Conservation (phyloP, 495 filamentous ascomycete genomes). For the Bryoglossum gracile region DNA sequence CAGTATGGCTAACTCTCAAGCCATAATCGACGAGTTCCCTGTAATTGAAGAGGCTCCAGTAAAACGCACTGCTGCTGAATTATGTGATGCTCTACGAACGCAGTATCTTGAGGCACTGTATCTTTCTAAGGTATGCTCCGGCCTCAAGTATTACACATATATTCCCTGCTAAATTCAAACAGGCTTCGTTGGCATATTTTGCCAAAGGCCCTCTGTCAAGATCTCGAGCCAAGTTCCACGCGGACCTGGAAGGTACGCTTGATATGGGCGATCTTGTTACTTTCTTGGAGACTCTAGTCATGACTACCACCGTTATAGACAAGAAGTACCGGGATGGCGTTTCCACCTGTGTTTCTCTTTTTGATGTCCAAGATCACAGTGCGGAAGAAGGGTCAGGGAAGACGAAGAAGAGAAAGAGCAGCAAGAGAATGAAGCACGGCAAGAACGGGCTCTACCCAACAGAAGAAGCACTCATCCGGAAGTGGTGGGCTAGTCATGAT, state of each 20-base stretch:
- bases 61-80: conserved; percentile 54
- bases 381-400: conserved; percentile 51
- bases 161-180: conserved; percentile 1
- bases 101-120: conserved; percentile 91
- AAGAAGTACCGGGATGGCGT: conserved; percentile 80
- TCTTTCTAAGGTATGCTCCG: conserved; percentile 59
- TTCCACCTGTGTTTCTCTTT: conserved; percentile 56
- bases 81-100: conserved; percentile 58
- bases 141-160: conserved; percentile 23
- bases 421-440: conserved; percentile 62
- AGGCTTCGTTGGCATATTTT: conserved; percentile 93
- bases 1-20: neutral
- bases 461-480: conserved; percentile 66
- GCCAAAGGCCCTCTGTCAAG: conserved; percentile 92
- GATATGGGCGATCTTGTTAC: conserved; percentile 52
- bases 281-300: conserved; percentile 63
- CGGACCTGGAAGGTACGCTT: conserved; percentile 44
- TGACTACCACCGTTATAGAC: conserved; percentile 70
- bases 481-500: conserved; percentile 62
- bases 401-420: conserved; percentile 49
- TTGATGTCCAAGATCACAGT: conserved; percentile 46
- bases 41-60: conserved; percentile 32
- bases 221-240: conserved; percentile 68
- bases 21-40: conserved; percentile 13
- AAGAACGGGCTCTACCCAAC: conserved; percentile 70